Conservation (phyloP, 345 rosid species). For the Aquilaria sinensis region DNA sequence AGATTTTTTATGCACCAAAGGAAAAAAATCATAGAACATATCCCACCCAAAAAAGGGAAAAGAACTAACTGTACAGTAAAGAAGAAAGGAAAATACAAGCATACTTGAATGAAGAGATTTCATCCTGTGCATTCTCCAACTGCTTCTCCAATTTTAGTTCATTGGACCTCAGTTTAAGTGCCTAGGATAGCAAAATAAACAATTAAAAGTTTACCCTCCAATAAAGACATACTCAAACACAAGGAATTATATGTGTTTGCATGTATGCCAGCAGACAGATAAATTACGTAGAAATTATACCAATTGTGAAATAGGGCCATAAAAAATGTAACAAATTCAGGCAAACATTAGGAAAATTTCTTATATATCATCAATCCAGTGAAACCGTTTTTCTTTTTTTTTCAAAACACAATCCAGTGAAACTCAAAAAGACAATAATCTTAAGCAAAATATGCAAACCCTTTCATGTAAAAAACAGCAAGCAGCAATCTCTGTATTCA, state of each 20-base stretch:
- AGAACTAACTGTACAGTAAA: not conserved
- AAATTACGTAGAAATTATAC: not conserved
- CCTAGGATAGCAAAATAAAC: conserved; percentile 36
- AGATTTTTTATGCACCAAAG: not conserved
- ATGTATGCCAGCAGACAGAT: conserved; percentile 4
- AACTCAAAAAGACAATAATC: too few species aligned
- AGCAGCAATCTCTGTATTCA: too few species aligned
- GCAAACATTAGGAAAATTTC: too few species aligned
- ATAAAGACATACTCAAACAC: conserved; percentile 4
- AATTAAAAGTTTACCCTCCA: not conserved
- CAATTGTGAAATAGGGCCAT: not conserved
- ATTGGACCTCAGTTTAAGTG: conserved; percentile 86
- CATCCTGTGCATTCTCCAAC: conserved; percentile 70
- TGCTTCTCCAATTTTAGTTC: conserved; percentile 95
- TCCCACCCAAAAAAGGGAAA: not conserved
- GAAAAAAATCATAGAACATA: conserved; percentile 2
- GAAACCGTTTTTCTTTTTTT: too few species aligned
- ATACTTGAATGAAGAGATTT: conserved; percentile 70
- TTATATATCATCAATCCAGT: too few species aligned
- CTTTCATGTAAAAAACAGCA: too few species aligned
- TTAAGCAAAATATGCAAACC: too few species aligned
- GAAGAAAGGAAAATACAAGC: conserved; percentile 17
- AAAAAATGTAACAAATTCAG: not conserved
- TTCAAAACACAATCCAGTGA: too few species aligned
- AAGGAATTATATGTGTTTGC: not conserved